phyloP scores from a whole-genome alignment of 2,329 filamentous ascomycete species.

The Aspergillus pseudotamarii region DNA sequence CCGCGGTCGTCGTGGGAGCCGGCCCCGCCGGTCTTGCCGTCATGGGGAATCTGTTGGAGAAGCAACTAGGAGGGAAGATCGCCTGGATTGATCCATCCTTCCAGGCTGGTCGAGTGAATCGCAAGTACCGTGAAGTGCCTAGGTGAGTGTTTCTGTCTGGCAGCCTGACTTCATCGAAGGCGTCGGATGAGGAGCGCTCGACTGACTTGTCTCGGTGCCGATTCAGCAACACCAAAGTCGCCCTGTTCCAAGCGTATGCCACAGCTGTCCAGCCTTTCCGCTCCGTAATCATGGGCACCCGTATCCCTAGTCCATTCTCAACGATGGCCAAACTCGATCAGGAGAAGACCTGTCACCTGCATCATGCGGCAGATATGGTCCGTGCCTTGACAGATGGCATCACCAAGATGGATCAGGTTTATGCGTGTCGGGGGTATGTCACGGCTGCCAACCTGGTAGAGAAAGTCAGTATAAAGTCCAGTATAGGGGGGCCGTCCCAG shows the following conservation, averaged over 20 bases:
- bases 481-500: background rate
- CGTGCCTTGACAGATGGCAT: constrained; percentile 49
- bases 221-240: constrained; percentile 62
- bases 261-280: constrained; percentile 57
- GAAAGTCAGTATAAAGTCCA: constrained; percentile 26
- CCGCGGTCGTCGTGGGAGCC: constrained; percentile 61
- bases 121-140: constrained; percentile 63
- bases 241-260: constrained; percentile 61
- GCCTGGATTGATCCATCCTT: constrained; percentile 64
- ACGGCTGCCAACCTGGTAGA: constrained; percentile 36
- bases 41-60: constrained; percentile 64
- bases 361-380: constrained; percentile 61
- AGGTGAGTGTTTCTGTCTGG: constrained; percentile 38
- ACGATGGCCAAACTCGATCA: constrained; percentile 57
- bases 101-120: constrained; percentile 55
- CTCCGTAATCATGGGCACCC: constrained; percentile 52
- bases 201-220: constrained; percentile 17
- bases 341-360: constrained; percentile 60
- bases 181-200: constrained; percentile 13
- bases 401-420: constrained; percentile 39
- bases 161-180: background rate
- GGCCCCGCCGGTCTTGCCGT: constrained; percentile 63
- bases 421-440: constrained; percentile 37
- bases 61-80: constrained; percentile 51
- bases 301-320: constrained; percentile 58